Evolutionary conservation across 176 grass and related monocot genomes (phyloP), one percentile per base, ranked within the genome.

Genomic region (Eragrostis nindensis): DNA sequence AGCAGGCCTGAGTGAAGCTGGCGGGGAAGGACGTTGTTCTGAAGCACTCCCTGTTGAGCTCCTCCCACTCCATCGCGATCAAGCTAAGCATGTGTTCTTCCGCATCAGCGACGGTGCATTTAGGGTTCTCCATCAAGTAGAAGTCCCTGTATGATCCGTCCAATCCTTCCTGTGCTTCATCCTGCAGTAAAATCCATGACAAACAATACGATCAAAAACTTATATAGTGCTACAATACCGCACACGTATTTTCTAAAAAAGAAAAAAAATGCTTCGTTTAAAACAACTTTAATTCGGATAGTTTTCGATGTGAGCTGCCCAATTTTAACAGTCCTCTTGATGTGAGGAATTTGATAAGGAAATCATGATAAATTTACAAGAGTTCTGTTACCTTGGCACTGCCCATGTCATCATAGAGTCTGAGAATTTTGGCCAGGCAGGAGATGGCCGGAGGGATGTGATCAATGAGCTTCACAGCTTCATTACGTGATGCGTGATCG

Each of bases 381-480:
- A 45, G 5, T 16, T 16, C 0, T 50, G 27, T 26, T 77, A 93
- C 87, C 94, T 83, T 76, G 4, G 86, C 94, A 79, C 78, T 94
- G 13, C 87, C 91, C 63, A 97, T 68, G 66, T 97, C 89, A 75
- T 97, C 87, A 71, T 67, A 86, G 19, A 97, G 91, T 7, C 91
- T 80, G 16, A 94, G 73, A 50, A 97, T 94, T 73, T 77, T 94
- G 5, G 89, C 81, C 1, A 75, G 57, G 73, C 52, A 88, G 59
- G 89, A 87, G 15, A 91, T 44, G 7, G 84, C 11, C 1, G 42
- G 13, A 5, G 72, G 70, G 19, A 62, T 45, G 24, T 71, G 64
- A 8, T 77, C 85, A 5, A 7, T 19, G 25, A 80, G 36, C 5
- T 81, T 4, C 13, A 49, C 19, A 0, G 41, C 80, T 16, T 82